Evolutionary conservation across 2,329 filamentous ascomycete genomes (phyloP).

Genomic region (Talaromyces piceae): DNA sequence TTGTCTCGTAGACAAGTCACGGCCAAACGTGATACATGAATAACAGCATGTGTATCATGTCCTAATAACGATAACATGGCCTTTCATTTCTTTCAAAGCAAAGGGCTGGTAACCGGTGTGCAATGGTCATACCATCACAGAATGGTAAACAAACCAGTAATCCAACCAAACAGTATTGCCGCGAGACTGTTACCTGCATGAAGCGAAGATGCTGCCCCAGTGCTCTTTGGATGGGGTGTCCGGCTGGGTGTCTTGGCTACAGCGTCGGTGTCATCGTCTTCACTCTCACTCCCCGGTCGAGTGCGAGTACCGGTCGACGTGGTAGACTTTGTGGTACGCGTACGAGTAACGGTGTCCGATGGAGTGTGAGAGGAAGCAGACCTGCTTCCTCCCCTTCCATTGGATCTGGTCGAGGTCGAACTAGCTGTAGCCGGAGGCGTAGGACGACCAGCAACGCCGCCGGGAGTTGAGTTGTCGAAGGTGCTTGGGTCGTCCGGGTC

Average conservation of each 20-base stretch:
- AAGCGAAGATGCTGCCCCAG: not conserved
- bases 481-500: not conserved
- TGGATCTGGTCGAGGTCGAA: not conserved
- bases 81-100: not conserved
- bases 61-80: not conserved
- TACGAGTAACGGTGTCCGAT: not conserved
- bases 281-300: not conserved
- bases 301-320: not conserved
- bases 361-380: not conserved
- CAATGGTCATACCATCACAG: too few relatives aligned
- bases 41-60: not conserved
- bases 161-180: constrained; percentile 1
- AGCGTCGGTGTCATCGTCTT: not conserved
- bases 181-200: not conserved
- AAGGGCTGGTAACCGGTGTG: not conserved
- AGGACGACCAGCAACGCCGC: not conserved
- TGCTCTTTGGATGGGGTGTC: not conserved
- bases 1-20: not conserved
- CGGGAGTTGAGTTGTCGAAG: not conserved
- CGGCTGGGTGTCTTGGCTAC: not conserved
- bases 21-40: not conserved
- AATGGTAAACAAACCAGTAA: not conserved
- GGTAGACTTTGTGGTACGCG: not conserved
- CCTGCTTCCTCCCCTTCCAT: not conserved
- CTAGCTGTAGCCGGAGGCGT: too few relatives aligned